Evolutionary conservation across 495 filamentous ascomycete species (phyloP).

Genomic region (Penicillium argentinense): DNA sequence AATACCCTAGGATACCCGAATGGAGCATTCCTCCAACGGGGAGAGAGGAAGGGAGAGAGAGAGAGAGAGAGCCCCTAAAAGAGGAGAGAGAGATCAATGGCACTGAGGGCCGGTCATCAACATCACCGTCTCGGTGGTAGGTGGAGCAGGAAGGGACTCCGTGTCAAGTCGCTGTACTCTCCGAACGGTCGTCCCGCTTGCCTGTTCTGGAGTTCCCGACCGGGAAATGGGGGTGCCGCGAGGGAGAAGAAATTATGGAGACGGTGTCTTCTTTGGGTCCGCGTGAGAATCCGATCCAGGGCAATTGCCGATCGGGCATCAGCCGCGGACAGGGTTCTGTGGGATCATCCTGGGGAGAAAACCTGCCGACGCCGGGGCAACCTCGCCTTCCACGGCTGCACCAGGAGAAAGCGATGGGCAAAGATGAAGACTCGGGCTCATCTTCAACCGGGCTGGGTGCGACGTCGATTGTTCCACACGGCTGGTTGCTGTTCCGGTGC

Average conservation of each 20-base stretch:
- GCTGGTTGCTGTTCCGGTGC: conserved; percentile 11
- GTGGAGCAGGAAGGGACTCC: not conserved
- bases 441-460: conserved; percentile 5
- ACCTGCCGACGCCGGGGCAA: conserved; percentile 1
- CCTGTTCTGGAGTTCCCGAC: conserved; percentile 28
- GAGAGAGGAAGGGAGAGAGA: not conserved
- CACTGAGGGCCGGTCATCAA: too few species aligned
- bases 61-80: not conserved
- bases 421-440: too few species aligned
- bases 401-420: too few species aligned
- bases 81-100: too few species aligned
- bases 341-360: conserved; percentile 10
- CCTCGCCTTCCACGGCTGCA: too few species aligned
- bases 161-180: conserved; percentile 15
- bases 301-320: conserved; percentile 26
- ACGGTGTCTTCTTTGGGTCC: conserved; percentile 4
- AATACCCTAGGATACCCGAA: too few species aligned
- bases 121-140: too few species aligned
- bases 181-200: conserved; percentile 21
- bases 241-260: not conserved
- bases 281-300: conserved; percentile 7
- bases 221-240: conserved; percentile 4
- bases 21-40: too few species aligned
- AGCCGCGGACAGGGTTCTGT: conserved; percentile 1
- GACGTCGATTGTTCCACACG: conserved; percentile 14